These are phyloP conservation scores for Fusarium sp. DNA, from an alignment of 2,329 filamentous ascomycete species.

Conservation along the genomic window DNA sequence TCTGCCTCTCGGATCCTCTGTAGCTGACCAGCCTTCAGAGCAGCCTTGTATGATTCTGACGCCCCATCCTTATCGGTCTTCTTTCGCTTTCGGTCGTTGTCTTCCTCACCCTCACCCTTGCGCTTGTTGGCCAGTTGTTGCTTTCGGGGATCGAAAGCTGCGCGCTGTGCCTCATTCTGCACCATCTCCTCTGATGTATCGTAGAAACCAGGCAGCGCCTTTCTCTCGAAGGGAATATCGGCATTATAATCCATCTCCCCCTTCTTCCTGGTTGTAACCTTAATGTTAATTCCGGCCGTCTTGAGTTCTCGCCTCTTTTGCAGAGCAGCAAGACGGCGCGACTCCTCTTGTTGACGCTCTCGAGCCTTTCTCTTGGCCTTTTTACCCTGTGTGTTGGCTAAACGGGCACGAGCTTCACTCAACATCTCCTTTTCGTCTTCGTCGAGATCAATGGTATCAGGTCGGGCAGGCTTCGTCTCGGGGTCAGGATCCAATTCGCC, in stretches of 20 bases:
- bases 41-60: conserved; percentile 85
- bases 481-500: conserved; percentile 98
- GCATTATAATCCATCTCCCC: conserved; percentile 99
- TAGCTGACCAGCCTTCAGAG: conserved; percentile 92
- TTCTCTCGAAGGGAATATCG: conserved; percentile 97
- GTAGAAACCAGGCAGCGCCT: conserved; percentile 88
- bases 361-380: conserved; percentile 98
- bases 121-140: conserved; percentile 92
- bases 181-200: conserved; percentile 87
- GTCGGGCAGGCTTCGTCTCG: conserved; percentile 93
- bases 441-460: conserved; percentile 97
- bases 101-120: conserved; percentile 91
- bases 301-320: conserved; percentile 98
- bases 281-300: conserved; percentile 98
- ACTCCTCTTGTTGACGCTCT: conserved; percentile 95
- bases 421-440: conserved; percentile 99
- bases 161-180: conserved; percentile 85
- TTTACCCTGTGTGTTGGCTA: conserved; percentile 98
- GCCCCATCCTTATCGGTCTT: conserved; percentile 88
- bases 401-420: conserved; percentile 93
- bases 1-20: conserved; percentile 96
- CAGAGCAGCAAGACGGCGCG: conserved; percentile 85
- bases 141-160: conserved; percentile 91
- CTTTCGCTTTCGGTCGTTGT: conserved; percentile 83
- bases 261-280: conserved; percentile 89